Evolutionary conservation across 352 stramenopile genomes (phyloP).

Genomic region (Pythium coloratum): DNA sequence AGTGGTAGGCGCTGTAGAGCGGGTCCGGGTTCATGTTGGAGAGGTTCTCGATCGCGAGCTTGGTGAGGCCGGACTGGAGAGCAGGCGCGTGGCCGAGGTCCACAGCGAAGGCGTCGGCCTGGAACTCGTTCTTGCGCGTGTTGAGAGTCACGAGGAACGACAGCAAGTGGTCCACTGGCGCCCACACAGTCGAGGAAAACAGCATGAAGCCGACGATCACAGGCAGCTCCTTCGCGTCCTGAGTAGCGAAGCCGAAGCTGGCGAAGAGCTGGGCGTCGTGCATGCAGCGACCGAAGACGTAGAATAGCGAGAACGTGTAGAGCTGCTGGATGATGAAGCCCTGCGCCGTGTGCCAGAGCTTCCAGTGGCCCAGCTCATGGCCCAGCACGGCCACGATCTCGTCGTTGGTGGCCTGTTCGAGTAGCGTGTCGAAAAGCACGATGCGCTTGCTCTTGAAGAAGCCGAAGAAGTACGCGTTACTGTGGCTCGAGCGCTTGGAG

Average conservation of each 20-base stretch:
- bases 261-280: constrained; percentile 70
- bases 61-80: constrained; percentile 95
- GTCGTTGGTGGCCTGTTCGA: constrained; percentile 90
- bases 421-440: constrained; percentile 96
- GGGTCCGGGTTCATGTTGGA: constrained; percentile 95
- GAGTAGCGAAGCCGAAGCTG: constrained; percentile 65
- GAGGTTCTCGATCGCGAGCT: constrained; percentile 97
- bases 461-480: constrained; percentile 91
- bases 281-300: constrained; percentile 84
- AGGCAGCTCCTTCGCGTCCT: constrained; percentile 30
- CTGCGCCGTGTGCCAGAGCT: constrained; percentile 93
- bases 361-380: constrained; percentile 97
- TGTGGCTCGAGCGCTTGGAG: constrained; percentile 94
- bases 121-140: constrained; percentile 80
- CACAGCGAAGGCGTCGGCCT: constrained; percentile 94
- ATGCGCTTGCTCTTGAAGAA: constrained; percentile 97
- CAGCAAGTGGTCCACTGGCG: constrained; percentile 73
- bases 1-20: constrained; percentile 96
- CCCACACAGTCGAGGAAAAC: constrained; percentile 83
- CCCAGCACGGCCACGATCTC: constrained; percentile 97
- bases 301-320: constrained; percentile 73
- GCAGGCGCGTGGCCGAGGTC: constrained; percentile 87
- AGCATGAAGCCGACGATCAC: constrained; percentile 85
- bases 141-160: constrained; percentile 78
- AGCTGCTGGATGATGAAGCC: constrained; percentile 94